These are phyloP conservation scores for Zopfochytrium polystomum DNA, from an alignment of 371 early-diverging fungal species.

Conservation along the genomic window DNA sequence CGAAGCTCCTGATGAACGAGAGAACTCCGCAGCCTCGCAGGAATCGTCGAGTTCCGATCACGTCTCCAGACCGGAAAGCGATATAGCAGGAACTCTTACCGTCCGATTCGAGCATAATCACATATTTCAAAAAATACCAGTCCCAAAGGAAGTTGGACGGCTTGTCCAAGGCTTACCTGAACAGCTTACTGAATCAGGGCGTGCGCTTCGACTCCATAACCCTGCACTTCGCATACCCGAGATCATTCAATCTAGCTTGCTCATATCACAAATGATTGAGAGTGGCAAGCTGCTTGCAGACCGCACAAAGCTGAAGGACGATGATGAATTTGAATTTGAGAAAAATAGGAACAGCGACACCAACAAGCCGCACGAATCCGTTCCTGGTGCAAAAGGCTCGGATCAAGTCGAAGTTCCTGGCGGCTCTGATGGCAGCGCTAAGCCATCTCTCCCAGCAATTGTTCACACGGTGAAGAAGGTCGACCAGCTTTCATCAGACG, in stretches of 20 bases:
- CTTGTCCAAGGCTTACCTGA: slow-evolving; percentile 7
- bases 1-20: background rate
- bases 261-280: slow-evolving; percentile 8
- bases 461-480: background rate
- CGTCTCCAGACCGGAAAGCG: too few species aligned
- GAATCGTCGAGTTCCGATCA: too few species aligned
- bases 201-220: slow-evolving; percentile 3
- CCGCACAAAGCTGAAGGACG: background rate
- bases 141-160: slow-evolving; percentile 11
- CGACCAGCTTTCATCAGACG: too few species aligned
- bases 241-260: slow-evolving; percentile 11
- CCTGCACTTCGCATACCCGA: slow-evolving; percentile 23
- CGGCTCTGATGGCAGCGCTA: background rate
- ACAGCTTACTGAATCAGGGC: background rate
- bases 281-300: background rate
- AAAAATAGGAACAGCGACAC: background rate
- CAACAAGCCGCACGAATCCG: background rate
- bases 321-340: background rate
- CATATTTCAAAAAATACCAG: slow-evolving; percentile 11
- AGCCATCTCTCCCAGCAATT: background rate
- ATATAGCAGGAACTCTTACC: background rate
- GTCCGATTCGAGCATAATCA: slow-evolving; percentile 23
- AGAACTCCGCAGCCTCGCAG: background rate
- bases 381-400: background rate
- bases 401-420: background rate